Conservation (phyloP, 2,329 filamentous ascomycete species). For the Bipolaris victoriae region DNA sequence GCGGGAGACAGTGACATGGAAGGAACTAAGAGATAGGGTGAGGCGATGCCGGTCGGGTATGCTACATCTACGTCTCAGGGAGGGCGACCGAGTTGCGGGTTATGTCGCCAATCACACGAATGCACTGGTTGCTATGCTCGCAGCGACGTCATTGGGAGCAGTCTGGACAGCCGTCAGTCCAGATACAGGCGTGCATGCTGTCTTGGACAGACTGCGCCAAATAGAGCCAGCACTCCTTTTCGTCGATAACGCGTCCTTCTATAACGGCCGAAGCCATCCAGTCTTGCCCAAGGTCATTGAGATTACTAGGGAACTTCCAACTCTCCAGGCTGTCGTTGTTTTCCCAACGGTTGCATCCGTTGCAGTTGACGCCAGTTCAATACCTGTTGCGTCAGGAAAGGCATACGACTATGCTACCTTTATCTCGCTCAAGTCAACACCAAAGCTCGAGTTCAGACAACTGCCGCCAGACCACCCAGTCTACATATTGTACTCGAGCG, state of each 20-base stretch:
- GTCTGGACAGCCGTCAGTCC: constrained; percentile 94
- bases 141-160: constrained; percentile 79
- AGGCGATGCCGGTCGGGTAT: constrained; percentile 74
- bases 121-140: constrained; percentile 86
- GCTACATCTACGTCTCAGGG: constrained; percentile 66
- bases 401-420: constrained; percentile 48
- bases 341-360: constrained; percentile 67
- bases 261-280: constrained; percentile 90
- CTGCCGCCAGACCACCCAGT: constrained; percentile 85
- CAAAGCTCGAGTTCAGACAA: constrained; percentile 67
- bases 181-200: constrained; percentile 88
- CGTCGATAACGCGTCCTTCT: constrained; percentile 84
- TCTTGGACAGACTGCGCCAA: constrained; percentile 84
- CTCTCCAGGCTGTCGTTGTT: constrained; percentile 73
- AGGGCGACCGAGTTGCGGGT: constrained; percentile 67
- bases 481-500: constrained; percentile 92
- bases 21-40: constrained; percentile 77
- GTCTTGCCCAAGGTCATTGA: constrained; percentile 79
- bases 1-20: constrained; percentile 74
- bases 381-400: constrained; percentile 46
- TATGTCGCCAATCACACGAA: constrained; percentile 91
- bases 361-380: constrained; percentile 48
- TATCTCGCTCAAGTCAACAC: constrained; percentile 48
- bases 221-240: constrained; percentile 84
- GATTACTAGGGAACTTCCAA: constrained; percentile 71